Evolutionary conservation across 345 rosid species (phyloP).

Genomic region (Lumnitzera racemosa): DNA sequence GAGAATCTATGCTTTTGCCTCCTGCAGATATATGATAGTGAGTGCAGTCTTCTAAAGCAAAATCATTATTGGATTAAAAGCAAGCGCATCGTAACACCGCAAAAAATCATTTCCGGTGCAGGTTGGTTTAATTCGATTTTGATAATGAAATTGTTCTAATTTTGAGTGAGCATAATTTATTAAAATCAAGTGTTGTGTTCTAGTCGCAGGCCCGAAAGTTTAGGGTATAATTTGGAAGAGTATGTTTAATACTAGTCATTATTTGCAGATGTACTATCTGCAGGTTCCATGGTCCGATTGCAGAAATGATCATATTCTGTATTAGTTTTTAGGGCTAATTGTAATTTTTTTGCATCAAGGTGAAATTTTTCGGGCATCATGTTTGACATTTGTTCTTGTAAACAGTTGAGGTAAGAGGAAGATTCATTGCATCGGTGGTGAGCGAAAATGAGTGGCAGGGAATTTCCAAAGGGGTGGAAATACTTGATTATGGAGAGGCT

Average conservation of each 20-base stretch:
- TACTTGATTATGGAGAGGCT: constrained; percentile 74
- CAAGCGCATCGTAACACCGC: constrained; percentile 63
- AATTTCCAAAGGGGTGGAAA: constrained; percentile 29
- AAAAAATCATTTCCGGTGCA: constrained; percentile 69
- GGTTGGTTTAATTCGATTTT: constrained; percentile 21
- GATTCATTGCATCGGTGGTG: constrained; percentile 47
- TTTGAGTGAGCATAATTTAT: background rate
- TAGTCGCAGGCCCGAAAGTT: background rate
- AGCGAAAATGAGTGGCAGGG: constrained; percentile 56
- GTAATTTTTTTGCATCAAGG: background rate
- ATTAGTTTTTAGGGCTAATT: background rate
- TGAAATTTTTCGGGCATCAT: background rate
- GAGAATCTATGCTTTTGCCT: background rate
- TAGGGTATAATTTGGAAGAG: too few relatives aligned
- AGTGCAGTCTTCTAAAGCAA: constrained; percentile 66
- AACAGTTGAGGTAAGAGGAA: constrained; percentile 70
- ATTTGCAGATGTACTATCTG: too few relatives aligned
- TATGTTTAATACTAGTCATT: too few relatives aligned
- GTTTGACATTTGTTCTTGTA: constrained; percentile 4
- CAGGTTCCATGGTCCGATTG: too few relatives aligned
- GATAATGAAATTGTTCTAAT: background rate
- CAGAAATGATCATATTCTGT: background rate
- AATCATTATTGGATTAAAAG: constrained; percentile 71
- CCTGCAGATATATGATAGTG: constrained; percentile 27
- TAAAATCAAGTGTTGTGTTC: background rate